These are phyloP conservation scores for Candida sphagnicola DNA, from an alignment of 805 yeast species.

Conservation along the genomic window DNA sequence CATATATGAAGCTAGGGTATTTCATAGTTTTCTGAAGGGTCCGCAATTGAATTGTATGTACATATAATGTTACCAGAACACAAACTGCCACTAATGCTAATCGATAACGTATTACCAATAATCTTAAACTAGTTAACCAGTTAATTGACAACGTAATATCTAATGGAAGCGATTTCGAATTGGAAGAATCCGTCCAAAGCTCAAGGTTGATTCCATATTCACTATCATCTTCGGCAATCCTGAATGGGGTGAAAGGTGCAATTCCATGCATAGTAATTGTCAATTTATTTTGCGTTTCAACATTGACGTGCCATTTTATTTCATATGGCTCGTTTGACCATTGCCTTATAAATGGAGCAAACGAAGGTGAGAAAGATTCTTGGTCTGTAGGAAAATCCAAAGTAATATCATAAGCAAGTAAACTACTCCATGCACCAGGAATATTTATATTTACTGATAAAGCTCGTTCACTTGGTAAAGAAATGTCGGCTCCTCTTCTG, in stretches of 20 bases:
- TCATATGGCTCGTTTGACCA: slow-evolving; percentile 62
- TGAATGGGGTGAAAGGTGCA: slow-evolving; percentile 66
- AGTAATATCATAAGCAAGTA: slow-evolving; percentile 48
- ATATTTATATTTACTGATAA: slow-evolving; percentile 46
- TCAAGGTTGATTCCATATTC: slow-evolving; percentile 35
- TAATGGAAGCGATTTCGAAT: slow-evolving; percentile 23
- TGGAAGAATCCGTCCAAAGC: slow-evolving; percentile 42
- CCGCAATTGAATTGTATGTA: slow-evolving; percentile 52
- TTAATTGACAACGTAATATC: slow-evolving; percentile 47
- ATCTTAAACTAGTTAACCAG: slow-evolving; percentile 56
- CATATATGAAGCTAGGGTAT: slow-evolving; percentile 29
- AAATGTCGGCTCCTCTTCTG: slow-evolving; percentile 36
- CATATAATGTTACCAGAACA: slow-evolving; percentile 50
- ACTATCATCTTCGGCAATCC: slow-evolving; percentile 14
- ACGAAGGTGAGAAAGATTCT: slow-evolving; percentile 25
- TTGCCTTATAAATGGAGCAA: slow-evolving; percentile 68
- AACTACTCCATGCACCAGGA: slow-evolving; percentile 57
- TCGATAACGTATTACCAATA: slow-evolving; percentile 73
- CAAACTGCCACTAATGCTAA: slow-evolving; percentile 71
- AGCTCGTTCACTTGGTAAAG: slow-evolving; percentile 42
- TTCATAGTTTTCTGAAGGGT: slow-evolving; percentile 30
- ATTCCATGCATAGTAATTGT: slow-evolving; percentile 52
- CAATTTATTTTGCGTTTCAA: slow-evolving; percentile 23
- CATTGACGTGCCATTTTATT: slow-evolving; percentile 71
- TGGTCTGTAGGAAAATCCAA: slow-evolving; percentile 10